Evolutionary conservation across 2,329 filamentous ascomycete species (phyloP).

Genomic region (Podosphaera fusca): DNA sequence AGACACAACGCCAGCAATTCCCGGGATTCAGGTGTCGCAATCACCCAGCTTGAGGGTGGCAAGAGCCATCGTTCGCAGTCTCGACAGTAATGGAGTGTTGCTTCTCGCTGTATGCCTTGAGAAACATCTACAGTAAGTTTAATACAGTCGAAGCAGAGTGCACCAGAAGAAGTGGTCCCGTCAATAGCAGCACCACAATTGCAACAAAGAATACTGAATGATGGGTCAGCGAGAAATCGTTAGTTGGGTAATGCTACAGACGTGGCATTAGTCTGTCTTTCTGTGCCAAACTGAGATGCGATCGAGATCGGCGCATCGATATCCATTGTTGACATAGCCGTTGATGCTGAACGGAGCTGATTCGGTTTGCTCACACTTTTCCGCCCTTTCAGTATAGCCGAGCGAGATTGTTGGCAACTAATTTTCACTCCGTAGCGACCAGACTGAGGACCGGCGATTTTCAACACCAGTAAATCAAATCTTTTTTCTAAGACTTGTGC

Average conservation of each 20-base stretch:
- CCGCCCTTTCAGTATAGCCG: not conserved
- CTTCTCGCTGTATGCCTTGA: conserved; percentile 73
- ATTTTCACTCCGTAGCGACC: no score
- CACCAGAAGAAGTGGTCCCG: conserved; percentile 64
- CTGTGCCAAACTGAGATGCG: conserved; percentile 16
- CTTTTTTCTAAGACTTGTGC: no score
- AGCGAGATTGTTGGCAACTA: no score
- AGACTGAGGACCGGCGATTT: no score
- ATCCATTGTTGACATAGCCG: conserved; percentile 33
- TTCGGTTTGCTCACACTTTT: no score
- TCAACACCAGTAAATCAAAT: no score
- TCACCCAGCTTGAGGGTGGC: conserved; percentile 68
- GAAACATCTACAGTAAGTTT: conserved; percentile 89
- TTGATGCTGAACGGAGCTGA: not conserved
- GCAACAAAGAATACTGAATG: conserved; percentile 68
- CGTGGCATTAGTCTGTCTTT: conserved; percentile 25
- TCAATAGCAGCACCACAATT: conserved; percentile 94
- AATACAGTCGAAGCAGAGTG: conserved; percentile 88
- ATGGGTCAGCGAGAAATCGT: not conserved
- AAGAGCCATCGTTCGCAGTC: conserved; percentile 90
- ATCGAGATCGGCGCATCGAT: conserved; percentile 31
- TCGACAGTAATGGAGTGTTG: conserved; percentile 69
- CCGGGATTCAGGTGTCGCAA: conserved; percentile 65
- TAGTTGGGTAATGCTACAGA: conserved; percentile 16
- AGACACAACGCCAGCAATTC: conserved; percentile 84